Base-by-base conservation (phyloP, 2,329 filamentous ascomycete genomes). In the Harringtonia lauricola region DNA sequence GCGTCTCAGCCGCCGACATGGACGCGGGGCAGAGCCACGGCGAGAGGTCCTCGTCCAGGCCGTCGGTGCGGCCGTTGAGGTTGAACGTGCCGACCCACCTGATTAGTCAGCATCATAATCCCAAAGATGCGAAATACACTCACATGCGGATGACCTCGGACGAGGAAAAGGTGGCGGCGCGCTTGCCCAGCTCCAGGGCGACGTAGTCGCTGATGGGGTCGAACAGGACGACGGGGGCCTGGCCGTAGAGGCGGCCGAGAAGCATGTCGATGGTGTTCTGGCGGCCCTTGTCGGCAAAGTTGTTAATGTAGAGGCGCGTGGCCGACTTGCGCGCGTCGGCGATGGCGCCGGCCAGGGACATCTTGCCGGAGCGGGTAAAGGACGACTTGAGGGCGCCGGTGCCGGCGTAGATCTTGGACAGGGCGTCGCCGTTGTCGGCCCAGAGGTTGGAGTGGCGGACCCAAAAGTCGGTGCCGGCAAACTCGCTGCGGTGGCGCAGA, bases 291-390 rank as follows among this genome's bases (percentile, higher is more conserved):
- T 98, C 92, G 9, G 88, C 78, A 59, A 98, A 96, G 58, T 95
- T 96, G 65, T 98, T 98, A 65, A 95, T 90, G 58, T 95, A 96
- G 49, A 95, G 76, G 47, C 92, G 76, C 42, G 92, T 92, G 1
- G 90, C 89, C 51, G 87, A 95, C 63, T 98, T 98, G 43, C 90
- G 79, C 36, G 88, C 84, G 65, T 98, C 92, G n/a, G 92, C 89
- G 52, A 98, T 77, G 12, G 89, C 86, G 24, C 92, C 92, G 1
- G 89, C 86, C 21, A 96, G 63, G 12, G 89, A 95, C 86, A 95
- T 95, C 63, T 95, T 96, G 29, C 92, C 92, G 56, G 85, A 81
- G 45, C 92, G 76, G 2, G 92, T 98, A 54, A 95, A 96, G 0
- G 89, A 95, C 3, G 88, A 89, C 61, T 96, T 98, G 36, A 98